phyloP scores from a whole-genome alignment of 106 monocot species.

The Chionographis japonica region DNA sequence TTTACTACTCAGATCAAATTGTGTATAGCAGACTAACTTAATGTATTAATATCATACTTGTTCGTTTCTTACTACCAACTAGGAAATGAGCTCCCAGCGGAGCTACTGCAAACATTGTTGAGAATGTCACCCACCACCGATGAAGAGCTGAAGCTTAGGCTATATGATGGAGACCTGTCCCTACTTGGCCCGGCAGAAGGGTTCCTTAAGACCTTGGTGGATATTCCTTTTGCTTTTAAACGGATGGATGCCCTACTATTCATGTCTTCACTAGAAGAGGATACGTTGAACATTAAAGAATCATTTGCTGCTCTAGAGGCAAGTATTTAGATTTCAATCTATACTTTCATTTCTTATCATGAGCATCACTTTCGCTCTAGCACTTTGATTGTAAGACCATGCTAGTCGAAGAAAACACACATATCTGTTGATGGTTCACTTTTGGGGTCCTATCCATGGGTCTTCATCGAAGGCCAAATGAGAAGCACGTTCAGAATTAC shows the following conservation, averaged over 20 bases:
- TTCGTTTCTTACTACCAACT: conserved; percentile 2
- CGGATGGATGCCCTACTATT: conserved; percentile 54
- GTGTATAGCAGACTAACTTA: not conserved
- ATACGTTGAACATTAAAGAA: conserved; percentile 26
- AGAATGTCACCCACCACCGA: conserved; percentile 58
- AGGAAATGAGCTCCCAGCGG: conserved; percentile 60
- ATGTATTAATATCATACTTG: conserved; percentile 8
- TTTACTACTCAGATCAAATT: too few relatives aligned
- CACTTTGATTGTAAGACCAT: too few relatives aligned
- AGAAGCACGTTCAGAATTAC: too few relatives aligned
- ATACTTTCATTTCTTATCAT: too few relatives aligned
- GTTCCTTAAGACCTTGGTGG: conserved; percentile 50
- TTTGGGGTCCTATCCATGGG: too few relatives aligned
- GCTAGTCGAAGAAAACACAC: too few relatives aligned
- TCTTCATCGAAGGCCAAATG: too few relatives aligned
- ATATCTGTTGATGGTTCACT: too few relatives aligned
- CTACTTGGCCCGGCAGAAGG: conserved; percentile 54
- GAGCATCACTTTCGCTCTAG: too few relatives aligned
- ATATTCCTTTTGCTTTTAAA: conserved; percentile 62
- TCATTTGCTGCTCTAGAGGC: conserved; percentile 55
- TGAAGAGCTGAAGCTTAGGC: conserved; percentile 59
- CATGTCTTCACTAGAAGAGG: conserved; percentile 53
- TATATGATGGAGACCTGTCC: conserved; percentile 32
- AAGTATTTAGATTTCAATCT: conserved; percentile 6
- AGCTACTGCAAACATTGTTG: conserved; percentile 47